A percentile compares a stretch with the other conserved stretches of the same genome.
These are phyloP conservation scores for Suillus cothurnatus DNA, from an alignment of 768 basidiomycete species.

Conservation along the genomic window DNA sequence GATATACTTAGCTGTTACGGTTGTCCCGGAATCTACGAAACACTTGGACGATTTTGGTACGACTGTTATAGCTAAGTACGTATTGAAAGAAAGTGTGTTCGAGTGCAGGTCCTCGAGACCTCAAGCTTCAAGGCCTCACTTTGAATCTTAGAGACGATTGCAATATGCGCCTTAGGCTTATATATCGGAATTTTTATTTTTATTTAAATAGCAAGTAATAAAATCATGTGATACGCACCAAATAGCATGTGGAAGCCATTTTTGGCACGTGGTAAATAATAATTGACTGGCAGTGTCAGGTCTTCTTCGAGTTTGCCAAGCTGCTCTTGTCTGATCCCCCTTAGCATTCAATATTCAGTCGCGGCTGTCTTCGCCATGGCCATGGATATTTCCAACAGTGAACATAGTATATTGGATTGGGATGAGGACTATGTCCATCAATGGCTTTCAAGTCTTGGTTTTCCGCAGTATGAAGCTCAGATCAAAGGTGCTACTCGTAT, in stretches of 20 bases:
- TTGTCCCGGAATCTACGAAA: background rate
- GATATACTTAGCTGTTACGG: background rate
- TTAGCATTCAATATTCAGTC: background rate
- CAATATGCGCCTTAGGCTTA: background rate
- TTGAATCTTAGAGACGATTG: background rate
- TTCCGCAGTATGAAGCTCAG: conserved; percentile 81
- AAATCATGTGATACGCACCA: background rate
- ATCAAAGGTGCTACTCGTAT: conserved; percentile 62
- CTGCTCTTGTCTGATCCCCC: conserved; percentile 13
- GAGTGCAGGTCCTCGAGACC: background rate
- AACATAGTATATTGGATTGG: conserved; percentile 59
- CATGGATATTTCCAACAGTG: conserved; percentile 33
- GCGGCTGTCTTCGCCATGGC: conserved; percentile 15
- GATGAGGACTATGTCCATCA: conserved; percentile 75
- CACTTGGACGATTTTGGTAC: background rate
- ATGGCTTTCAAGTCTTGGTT: conserved; percentile 80
- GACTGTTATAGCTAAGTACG: background rate
- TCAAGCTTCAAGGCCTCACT: too few species aligned
- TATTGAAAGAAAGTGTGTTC: background rate
- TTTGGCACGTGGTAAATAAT: conserved; percentile 5
- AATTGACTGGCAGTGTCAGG: conserved; percentile 10
- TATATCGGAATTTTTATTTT: too few species aligned
- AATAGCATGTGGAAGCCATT: background rate
- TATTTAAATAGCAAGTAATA: background rate
- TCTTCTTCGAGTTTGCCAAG: background rate